These are phyloP conservation scores for Scytalidium sp. DNA, from an alignment of 2,329 filamentous ascomycete genomes.

Conservation along the genomic window DNA sequence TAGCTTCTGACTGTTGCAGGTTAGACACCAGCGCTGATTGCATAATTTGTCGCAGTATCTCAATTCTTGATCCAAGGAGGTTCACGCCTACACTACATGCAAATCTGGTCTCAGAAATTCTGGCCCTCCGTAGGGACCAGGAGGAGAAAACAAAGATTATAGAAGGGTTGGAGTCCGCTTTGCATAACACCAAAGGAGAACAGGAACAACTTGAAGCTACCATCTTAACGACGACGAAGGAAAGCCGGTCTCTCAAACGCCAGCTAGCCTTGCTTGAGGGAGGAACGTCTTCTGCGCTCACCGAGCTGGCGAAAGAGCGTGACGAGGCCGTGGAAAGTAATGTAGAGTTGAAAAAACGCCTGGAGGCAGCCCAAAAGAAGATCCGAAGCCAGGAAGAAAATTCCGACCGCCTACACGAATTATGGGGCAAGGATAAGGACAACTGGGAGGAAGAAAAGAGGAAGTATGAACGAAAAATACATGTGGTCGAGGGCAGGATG, in stretches of 20 bases:
- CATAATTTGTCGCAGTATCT: constrained; percentile 32
- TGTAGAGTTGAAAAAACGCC: constrained; percentile 69
- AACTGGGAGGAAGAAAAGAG: constrained; percentile 81
- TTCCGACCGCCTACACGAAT: constrained; percentile 69
- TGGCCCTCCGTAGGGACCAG: constrained; percentile 81
- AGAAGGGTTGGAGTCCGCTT: constrained; percentile 73
- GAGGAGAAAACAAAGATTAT: constrained; percentile 88
- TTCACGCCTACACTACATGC: constrained; percentile 96
- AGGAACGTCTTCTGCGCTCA: constrained; percentile 80
- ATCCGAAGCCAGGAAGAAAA: constrained; percentile 79
- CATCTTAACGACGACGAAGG: constrained; percentile 64
- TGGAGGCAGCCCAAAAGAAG: constrained; percentile 77
- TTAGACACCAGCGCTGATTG: constrained; percentile 11
- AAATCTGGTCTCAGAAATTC: constrained; percentile 90
- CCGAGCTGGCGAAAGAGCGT: constrained; percentile 79
- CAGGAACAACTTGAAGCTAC: constrained; percentile 67
- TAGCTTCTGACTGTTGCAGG: constrained; percentile 32
- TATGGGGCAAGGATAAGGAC: constrained; percentile 83
- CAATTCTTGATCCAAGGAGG: constrained; percentile 79
- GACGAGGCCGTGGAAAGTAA: constrained; percentile 76
- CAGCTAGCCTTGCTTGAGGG: constrained; percentile 86
- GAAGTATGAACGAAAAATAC: constrained; percentile 77
- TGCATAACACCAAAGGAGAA: constrained; percentile 71
- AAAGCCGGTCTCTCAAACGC: constrained; percentile 76
- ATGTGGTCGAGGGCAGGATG: constrained; percentile 84